phyloP scores from a whole-genome alignment of 257 asterid species.

The Penstemon eatonii region DNA sequence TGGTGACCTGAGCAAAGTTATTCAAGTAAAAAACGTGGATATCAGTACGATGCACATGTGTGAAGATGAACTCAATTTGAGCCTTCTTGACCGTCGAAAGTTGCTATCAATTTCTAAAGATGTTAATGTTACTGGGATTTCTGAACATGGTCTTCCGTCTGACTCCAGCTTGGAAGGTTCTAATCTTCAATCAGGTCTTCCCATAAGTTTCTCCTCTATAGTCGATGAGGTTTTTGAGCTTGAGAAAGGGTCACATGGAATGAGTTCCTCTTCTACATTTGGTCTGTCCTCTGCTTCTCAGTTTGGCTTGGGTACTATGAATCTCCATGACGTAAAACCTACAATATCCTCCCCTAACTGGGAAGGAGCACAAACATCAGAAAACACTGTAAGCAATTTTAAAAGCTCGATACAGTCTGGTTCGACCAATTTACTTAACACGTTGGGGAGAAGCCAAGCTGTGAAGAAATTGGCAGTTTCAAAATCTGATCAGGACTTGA shows the following conservation, averaged over 20 bases:
- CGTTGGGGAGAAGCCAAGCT: slow-evolving; percentile 54
- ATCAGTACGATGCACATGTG: slow-evolving; percentile 72
- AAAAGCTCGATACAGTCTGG: slow-evolving; percentile 62
- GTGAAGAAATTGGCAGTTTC: slow-evolving; percentile 60
- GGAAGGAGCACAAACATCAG: slow-evolving; percentile 59
- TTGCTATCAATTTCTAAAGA: slow-evolving; percentile 43
- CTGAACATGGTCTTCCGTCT: slow-evolving; percentile 54
- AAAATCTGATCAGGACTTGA: slow-evolving; percentile 88
- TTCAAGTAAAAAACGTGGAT: slow-evolving; percentile 69
- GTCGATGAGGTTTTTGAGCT: slow-evolving; percentile 96
- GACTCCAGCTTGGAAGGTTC: slow-evolving; percentile 51
- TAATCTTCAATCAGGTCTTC: slow-evolving; percentile 43
- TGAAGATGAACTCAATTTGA: slow-evolving; percentile 81
- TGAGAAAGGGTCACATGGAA: slow-evolving; percentile 76
- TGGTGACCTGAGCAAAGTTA: slow-evolving; percentile 59
- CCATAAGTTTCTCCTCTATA: slow-evolving; percentile 67
- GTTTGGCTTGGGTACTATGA: slow-evolving; percentile 51
- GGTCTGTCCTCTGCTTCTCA: slow-evolving; percentile 55
- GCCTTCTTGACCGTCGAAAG: slow-evolving; percentile 67
- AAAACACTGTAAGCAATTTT: slow-evolving; percentile 42
- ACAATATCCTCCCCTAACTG: slow-evolving; percentile 64
- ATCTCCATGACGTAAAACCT: slow-evolving; percentile 47
- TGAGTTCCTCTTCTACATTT: slow-evolving; percentile 47
- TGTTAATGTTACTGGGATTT: slow-evolving; percentile 39
- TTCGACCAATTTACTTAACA: slow-evolving; percentile 54